Evolutionary conservation across 495 filamentous ascomycete species (phyloP).

Genomic region (Lophiostoma macrostomum): DNA sequence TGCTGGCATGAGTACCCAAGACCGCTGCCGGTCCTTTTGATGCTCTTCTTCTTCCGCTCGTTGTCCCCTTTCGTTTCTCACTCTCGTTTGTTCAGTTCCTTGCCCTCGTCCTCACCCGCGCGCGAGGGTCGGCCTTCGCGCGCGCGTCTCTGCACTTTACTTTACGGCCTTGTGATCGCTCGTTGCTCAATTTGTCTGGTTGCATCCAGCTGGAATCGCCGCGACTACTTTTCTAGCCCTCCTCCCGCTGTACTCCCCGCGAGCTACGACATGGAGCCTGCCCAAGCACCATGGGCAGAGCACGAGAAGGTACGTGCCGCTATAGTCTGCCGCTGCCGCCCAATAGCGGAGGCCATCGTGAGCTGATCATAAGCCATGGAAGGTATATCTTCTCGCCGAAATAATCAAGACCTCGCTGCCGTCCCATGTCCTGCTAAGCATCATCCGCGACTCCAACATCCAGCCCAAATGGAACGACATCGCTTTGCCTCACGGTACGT

Average conservation of each 20-base stretch:
- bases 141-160: constrained; percentile 33
- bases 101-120: constrained; percentile 6
- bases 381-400: constrained; percentile 56
- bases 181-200: constrained; percentile 33
- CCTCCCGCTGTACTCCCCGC: constrained; percentile 8
- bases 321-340: neutral
- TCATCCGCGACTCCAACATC: constrained; percentile 52
- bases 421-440: constrained; percentile 48
- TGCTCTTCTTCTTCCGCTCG: constrained; percentile 30
- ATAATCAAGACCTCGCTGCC: constrained; percentile 59
- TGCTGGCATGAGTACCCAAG: constrained; percentile 28
- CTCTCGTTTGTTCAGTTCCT: constrained; percentile 31
- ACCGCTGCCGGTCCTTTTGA: constrained; percentile 17
- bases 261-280: constrained; percentile 29
- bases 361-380: constrained; percentile 13
- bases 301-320: constrained; percentile 55
- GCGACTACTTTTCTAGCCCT: constrained; percentile 21
- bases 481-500: constrained; percentile 53
- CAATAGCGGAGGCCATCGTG: constrained; percentile 9
- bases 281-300: constrained; percentile 51
- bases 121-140: constrained; percentile 25
- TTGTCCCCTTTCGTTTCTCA: constrained; percentile 22
- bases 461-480: constrained; percentile 57
- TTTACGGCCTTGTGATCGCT: constrained; percentile 33
- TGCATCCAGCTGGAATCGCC: constrained; percentile 22